Conservation (phyloP, 768 basidiomycete genomes). For the Mycena maculata region DNA sequence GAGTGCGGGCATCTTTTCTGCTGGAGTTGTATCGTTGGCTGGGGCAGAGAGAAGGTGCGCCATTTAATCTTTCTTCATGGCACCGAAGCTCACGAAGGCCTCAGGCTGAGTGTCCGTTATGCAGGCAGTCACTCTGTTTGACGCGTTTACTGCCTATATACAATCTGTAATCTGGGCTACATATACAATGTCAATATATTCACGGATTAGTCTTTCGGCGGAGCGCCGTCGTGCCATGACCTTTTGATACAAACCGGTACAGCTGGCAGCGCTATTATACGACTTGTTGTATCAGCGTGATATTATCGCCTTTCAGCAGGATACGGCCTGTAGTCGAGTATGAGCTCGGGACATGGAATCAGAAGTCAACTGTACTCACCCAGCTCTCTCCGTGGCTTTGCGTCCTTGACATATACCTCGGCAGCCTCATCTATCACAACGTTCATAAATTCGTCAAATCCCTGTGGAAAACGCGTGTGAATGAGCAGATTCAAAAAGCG, state of each 20-base stretch:
- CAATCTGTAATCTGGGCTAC: constrained; percentile 68
- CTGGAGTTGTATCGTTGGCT: constrained; percentile 89
- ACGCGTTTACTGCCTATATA: constrained; percentile 82
- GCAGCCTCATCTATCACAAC: constrained; percentile 93
- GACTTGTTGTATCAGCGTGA: constrained; percentile 92
- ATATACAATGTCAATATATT: constrained; percentile 30
- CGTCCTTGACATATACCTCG: constrained; percentile 92
- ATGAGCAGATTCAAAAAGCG: constrained; percentile 17
- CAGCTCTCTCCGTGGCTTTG: constrained; percentile 84
- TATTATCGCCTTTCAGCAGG: constrained; percentile 96
- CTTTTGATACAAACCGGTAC: constrained; percentile 23
- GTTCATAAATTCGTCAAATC: constrained; percentile 99
- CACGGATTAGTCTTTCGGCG: constrained; percentile 19
- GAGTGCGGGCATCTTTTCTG: constrained; percentile 93
- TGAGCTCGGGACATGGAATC: not conserved
- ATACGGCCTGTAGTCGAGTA: constrained; percentile 76
- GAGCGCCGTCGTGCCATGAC: constrained; percentile 12
- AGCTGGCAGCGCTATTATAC: constrained; percentile 36
- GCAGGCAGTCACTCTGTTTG: constrained; percentile 80
- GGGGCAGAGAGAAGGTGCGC: constrained; percentile 87
- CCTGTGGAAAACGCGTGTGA: constrained; percentile 62
- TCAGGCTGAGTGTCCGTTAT: constrained; percentile 90
- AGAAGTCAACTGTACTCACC: constrained; percentile 61
- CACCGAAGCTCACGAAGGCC: constrained; percentile 1
- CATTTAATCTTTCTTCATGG: constrained; percentile 3